Conservation (phyloP, 169 alveolate species). For the Besnoitia besnoiti region DNA sequence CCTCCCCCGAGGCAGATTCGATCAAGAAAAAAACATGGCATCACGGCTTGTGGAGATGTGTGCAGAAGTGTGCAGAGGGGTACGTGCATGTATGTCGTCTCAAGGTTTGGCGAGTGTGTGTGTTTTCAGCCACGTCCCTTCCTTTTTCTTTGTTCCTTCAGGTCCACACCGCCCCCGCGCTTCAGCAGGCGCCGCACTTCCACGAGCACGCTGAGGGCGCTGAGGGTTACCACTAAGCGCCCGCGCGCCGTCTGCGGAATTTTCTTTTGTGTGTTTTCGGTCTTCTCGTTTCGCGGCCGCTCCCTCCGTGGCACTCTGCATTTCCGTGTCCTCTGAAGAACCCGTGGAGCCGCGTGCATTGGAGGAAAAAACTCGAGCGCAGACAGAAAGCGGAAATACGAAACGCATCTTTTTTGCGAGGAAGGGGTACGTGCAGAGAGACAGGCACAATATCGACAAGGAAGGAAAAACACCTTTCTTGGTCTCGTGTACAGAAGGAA, state of each 20-base stretch:
- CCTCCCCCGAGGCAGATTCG: not conserved
- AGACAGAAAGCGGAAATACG: too few species aligned
- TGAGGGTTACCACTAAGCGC: not conserved
- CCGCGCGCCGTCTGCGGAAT: too few species aligned
- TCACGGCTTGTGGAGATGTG: too few species aligned
- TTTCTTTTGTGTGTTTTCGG: not conserved
- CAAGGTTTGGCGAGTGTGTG: not conserved
- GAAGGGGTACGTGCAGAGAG: too few species aligned
- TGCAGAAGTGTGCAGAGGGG: not conserved
- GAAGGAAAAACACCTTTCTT: too few species aligned
- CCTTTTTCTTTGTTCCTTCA: not conserved
- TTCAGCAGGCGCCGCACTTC: slow-evolving; percentile 15
- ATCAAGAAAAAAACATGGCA: not conserved
- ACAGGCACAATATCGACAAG: too few species aligned
- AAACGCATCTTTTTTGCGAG: too few species aligned
- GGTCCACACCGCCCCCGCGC: slow-evolving; percentile 22
- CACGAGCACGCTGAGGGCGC: not conserved
- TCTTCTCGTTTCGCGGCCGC: not conserved
- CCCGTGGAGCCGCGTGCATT: too few species aligned
- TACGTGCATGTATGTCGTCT: not conserved
- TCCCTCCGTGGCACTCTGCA: not conserved
- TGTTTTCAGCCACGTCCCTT: too few species aligned
- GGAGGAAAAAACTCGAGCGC: too few species aligned
- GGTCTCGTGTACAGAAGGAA: too few species aligned
- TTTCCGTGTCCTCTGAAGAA: too few species aligned